These are phyloP conservation scores for Umbelopsis isabellina DNA, from an alignment of 192 early-diverging fungal genomes.

Conservation along the genomic window DNA sequence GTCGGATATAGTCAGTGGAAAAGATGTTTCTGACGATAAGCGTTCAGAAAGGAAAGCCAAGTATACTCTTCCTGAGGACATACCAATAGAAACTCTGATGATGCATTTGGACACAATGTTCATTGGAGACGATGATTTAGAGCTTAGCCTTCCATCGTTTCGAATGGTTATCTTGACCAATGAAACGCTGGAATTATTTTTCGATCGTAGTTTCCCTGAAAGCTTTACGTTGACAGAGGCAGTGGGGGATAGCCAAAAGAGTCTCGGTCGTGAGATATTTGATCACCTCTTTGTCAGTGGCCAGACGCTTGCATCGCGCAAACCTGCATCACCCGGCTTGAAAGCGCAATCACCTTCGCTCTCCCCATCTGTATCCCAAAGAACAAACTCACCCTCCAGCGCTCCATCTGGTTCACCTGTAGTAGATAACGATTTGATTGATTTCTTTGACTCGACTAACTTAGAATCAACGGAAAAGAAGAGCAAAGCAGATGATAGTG, in stretches of 20 bases:
- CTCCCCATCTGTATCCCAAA: constrained; percentile 4
- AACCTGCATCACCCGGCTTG: not conserved
- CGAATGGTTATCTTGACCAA: constrained; percentile 83
- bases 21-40: not conserved
- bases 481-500: not conserved
- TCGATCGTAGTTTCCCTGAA: constrained; percentile 63
- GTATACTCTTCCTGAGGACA: constrained; percentile 2
- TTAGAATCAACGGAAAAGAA: not conserved
- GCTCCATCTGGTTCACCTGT: not conserved
- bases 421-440: constrained; percentile 2
- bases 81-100: constrained; percentile 3
- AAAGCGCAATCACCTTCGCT: not conserved
- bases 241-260: constrained; percentile 47
- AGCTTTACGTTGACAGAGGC: constrained; percentile 65
- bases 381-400: constrained; percentile 1
- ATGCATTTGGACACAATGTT: constrained; percentile 12
- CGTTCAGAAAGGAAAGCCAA: not conserved
- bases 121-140: constrained; percentile 27
- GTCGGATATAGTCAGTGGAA: constrained; percentile 7
- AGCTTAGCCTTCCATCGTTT: constrained; percentile 26
- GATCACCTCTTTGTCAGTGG: constrained; percentile 44
- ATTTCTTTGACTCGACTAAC: not conserved
- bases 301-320: constrained; percentile 28
- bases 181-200: constrained; percentile 80
- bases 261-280: constrained; percentile 58